These are phyloP conservation scores for Camellia granthamiana DNA, from an alignment of 148 eudicot species.

Conservation along the genomic window DNA sequence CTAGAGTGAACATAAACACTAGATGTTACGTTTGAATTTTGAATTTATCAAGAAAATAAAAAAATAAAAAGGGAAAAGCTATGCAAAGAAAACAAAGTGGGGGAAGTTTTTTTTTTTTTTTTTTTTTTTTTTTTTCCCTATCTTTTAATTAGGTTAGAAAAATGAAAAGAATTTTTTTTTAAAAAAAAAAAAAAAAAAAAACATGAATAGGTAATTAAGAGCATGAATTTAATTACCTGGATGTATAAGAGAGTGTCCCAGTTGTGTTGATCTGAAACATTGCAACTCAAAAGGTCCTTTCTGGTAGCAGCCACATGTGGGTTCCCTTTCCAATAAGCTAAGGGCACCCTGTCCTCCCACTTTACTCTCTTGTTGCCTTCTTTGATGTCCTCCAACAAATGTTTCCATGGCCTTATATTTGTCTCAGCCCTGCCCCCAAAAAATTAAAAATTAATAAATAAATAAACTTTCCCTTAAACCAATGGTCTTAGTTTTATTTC, in stretches of 20 bases:
- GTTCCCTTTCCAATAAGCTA: conserved; percentile 63
- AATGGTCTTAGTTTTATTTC: no score
- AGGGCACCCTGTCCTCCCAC: conserved; percentile 59
- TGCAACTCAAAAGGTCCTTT: conserved; percentile 47
- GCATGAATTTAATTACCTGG: conserved; percentile 31
- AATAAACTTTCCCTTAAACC: background rate
- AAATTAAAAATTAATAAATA: background rate
- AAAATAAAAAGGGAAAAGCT: no score
- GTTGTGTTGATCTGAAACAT: conserved; percentile 28
- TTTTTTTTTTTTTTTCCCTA: no score
- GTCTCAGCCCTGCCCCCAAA: conserved; percentile 43
- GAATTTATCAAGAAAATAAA: no score
- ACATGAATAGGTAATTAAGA: background rate
- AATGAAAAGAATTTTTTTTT: no score
- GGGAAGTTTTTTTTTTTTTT: no score
- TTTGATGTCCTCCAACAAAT: conserved; percentile 33
- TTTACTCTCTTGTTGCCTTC: conserved; percentile 43
- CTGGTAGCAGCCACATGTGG: conserved; percentile 43
- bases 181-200: background rate
- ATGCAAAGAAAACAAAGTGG: no score
- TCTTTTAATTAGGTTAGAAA: no score
- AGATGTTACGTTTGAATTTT: no score
- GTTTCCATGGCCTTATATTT: conserved; percentile 53
- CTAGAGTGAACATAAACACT: no score
- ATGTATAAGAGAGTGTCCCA: conserved; percentile 50